These are phyloP conservation scores for Sequoiadendron giganteum DNA, from an alignment of 75 land plant genomes.

Conservation along the genomic window DNA sequence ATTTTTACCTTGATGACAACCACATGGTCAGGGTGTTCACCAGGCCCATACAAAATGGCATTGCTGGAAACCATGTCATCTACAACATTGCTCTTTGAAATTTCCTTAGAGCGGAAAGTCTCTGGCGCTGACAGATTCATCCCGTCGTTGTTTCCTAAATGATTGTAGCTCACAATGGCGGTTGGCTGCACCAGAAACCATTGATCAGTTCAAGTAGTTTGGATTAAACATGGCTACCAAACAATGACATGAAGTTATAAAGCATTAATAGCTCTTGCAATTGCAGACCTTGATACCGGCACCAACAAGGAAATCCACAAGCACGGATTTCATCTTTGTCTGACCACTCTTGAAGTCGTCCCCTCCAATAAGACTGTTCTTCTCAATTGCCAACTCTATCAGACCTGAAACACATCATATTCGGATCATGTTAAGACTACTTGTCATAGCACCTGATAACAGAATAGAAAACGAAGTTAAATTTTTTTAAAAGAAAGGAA, in stretches of 20 bases:
- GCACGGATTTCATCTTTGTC: conserved; percentile 96
- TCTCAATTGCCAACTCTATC: conserved; percentile 81
- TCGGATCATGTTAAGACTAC: background rate
- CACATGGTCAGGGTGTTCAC: conserved; percentile 97
- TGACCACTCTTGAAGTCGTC: conserved; percentile 99
- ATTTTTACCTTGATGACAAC: conserved; percentile 86
- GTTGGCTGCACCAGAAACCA: conserved; percentile 65
- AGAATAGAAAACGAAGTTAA: too few relatives aligned
- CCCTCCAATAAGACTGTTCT: conserved; percentile 86
- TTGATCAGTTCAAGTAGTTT: background rate
- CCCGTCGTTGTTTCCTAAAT: conserved; percentile 97
- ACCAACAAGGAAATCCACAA: conserved; percentile 98
- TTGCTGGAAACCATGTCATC: conserved; percentile 99
- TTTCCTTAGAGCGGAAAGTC: conserved; percentile 95
- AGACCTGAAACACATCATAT: conserved; percentile 47
- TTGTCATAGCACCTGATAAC: background rate
- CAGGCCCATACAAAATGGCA: conserved; percentile 81
- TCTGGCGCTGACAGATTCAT: conserved; percentile 98
- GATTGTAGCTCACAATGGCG: conserved; percentile 96
- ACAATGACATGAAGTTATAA: background rate
- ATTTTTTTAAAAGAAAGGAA: too few relatives aligned
- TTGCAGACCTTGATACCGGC: conserved; percentile 91
- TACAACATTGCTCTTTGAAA: conserved; percentile 96
- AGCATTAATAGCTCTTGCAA: background rate
- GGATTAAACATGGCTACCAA: background rate